Evolutionary conservation across 768 basidiomycete genomes (phyloP), one percentile per base, ranked within the genome.

Genomic region (Xerocomellus dryophilus): DNA sequence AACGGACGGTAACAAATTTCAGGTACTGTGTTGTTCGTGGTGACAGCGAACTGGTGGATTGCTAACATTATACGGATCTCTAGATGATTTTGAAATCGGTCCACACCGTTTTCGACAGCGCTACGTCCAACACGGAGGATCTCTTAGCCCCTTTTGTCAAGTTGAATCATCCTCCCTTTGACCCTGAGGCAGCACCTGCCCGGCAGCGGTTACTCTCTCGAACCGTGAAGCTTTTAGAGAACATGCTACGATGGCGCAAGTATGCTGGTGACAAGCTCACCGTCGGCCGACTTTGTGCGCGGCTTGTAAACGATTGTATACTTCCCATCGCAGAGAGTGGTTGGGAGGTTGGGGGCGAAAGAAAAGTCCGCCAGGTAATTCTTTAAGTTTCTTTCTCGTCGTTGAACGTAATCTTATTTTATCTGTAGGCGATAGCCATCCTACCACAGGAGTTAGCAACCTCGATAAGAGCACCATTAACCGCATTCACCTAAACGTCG

Each of bases 301-400:
- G 76, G 57, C 69, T 93, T 15, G 76, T 90, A 9, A 79, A 79
- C 20, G 73, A 78, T 18, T 79, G 78, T 56, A 77, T 94, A 40
- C 62, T 87, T 46, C 82, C 80, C 6, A 75, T 90, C 29, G 85
- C 92, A 6, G 78, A 83, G 56, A 79, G 77, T 51, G 88, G 88
- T 9, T 97, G 93, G 94, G 90, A 92, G 40, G 87, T 90, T 35
- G 93, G 94, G 11, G 92, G 92, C 2, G 79, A 86, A 67, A 82
- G 82, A 36, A 71, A 81, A 54, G 73, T 81, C 52, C 74, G 71
- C 27, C 82, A 81, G 80, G 90, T 90, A 56, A 59, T 73, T 66
- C 38, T 46, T 48, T 36, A 43, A 21, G 23, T 17, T 18, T 35
- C 18, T 35, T n/a, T 23, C 25, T 25, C 14, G n/a, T 38, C 21